Conservation (phyloP, 164 flowering plant genomes). For the Macadamia integrifolia region DNA sequence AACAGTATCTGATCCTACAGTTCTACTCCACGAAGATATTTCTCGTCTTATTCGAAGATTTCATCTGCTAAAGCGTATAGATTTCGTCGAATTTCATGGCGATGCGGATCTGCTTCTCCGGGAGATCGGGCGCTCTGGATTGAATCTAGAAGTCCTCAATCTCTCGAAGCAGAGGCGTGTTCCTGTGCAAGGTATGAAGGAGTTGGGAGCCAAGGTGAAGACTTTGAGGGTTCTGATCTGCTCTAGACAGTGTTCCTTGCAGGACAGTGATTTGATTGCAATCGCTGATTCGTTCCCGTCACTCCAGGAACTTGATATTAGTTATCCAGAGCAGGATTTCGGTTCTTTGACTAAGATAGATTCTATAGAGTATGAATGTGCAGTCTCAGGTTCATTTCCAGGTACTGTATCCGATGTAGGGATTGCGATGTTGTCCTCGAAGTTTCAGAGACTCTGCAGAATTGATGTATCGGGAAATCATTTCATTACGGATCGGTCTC, state of each 20-base stretch:
- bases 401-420: slow-evolving; percentile 37
- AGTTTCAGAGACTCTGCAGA: slow-evolving; percentile 24
- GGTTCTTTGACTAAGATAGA: neutral
- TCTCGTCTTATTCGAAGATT: slow-evolving; percentile 33
- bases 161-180: slow-evolving; percentile 33
- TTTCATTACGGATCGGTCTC: slow-evolving; percentile 39
- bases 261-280: slow-evolving; percentile 26
- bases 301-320: slow-evolving; percentile 51
- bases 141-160: slow-evolving; percentile 29
- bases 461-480: slow-evolving; percentile 47
- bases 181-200: slow-evolving; percentile 26
- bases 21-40: slow-evolving; percentile 12
- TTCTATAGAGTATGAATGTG: neutral
- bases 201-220: slow-evolving; percentile 22
- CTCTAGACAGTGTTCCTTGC: slow-evolving; percentile 15
- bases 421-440: slow-evolving; percentile 26
- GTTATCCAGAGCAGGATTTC: slow-evolving; percentile 26
- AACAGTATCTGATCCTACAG: slow-evolving; percentile 23
- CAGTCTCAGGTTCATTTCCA: neutral
- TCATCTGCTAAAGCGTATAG: slow-evolving; percentile 29
- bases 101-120: slow-evolving; percentile 27
- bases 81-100: slow-evolving; percentile 14
- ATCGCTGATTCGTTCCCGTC: slow-evolving; percentile 31
- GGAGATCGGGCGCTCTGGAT: slow-evolving; percentile 24
- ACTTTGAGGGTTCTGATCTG: slow-evolving; percentile 34